Evolutionary conservation across 495 filamentous ascomycete genomes (phyloP).

Genomic region (Tuber brumale): DNA sequence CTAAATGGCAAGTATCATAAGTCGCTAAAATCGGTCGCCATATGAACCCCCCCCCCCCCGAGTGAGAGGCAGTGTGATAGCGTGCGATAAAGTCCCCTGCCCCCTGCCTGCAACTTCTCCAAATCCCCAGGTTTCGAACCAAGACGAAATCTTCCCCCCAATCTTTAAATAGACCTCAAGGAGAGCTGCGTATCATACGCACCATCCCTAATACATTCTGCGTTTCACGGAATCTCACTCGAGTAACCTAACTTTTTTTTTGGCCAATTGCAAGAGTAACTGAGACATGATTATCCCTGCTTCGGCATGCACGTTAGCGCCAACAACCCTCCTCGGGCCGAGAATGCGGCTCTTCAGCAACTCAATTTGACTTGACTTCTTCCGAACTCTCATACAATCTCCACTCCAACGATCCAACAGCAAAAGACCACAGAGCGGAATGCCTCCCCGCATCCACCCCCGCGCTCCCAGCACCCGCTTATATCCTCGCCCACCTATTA

Average conservation of each 20-base stretch:
- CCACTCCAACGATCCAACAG: neutral
- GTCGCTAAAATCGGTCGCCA: neutral
- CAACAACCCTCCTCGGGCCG: neutral
- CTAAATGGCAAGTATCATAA: too few species aligned
- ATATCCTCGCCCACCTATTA: neutral
- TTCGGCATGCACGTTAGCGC: neutral
- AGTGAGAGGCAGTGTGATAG: too few species aligned
- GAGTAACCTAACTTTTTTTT: neutral
- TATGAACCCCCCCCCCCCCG: neutral
- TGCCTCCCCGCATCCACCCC: constrained; percentile 4
- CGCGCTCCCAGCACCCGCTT: neutral
- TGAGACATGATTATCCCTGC: neutral
- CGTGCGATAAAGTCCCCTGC: too few species aligned
- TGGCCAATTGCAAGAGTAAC: neutral
- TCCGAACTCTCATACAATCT: neutral
- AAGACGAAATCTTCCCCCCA: neutral
- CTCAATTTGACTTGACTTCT: neutral
- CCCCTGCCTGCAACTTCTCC: too few species aligned
- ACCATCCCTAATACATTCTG: neutral
- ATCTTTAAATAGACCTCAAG: neutral
- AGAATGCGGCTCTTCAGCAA: neutral
- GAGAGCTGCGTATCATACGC: neutral
- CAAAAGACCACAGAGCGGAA: neutral
- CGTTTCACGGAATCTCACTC: neutral
- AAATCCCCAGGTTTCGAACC: neutral